Base-by-base conservation (phyloP, 768 basidiomycete genomes). In the Russula ochroleuca region DNA sequence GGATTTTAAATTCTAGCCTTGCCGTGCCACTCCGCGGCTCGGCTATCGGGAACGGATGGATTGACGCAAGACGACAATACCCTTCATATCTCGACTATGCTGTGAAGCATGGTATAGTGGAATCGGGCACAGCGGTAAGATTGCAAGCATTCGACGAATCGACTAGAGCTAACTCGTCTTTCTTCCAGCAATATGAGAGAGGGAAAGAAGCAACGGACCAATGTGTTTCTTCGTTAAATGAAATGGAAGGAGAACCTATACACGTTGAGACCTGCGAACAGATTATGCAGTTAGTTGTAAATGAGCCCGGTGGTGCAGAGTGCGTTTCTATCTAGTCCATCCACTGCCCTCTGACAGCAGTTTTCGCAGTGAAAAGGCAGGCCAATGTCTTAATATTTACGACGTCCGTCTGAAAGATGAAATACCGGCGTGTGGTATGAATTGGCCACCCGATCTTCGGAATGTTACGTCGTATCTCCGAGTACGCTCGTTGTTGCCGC, bases 41-140 rank as follows among this genome's bases (percentile, higher is more conserved):
- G 17, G 92, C 96, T 0, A 97, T 99, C 49, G 97, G 97, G 23
- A 99, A 99, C 73, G 96, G 96, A 6, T 99, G 97, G 97, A 96
- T 97, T 52, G 95, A 98, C 73, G 86, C 87, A 0, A 83, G 83
- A 47, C 79, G 80, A 61, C 97, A 99, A 76, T 99, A 98, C 73
- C 85, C 90, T 17, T 81, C 94, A 19, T 98, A 92, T 73, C 76
- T 94, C 47, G 93, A 96, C 67, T 98, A 87, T 71, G 87, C 86
- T 1, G 81, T 90, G 50, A 86, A 89, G 70, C 84, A 88, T 47
- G 89, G 90, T 2, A 74, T 98, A 37, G 74, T 98, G 56, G 87
- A 89, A 69, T 79, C 81, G 67, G 84, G 84, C 28, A 83, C 89
- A 2, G 80, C 85, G 45, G 92, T 92, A 70, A 38, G 81, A 60